phyloP scores from a whole-genome alignment of 192 early-diverging fungal species.

The Umbelopsis isabellina region DNA sequence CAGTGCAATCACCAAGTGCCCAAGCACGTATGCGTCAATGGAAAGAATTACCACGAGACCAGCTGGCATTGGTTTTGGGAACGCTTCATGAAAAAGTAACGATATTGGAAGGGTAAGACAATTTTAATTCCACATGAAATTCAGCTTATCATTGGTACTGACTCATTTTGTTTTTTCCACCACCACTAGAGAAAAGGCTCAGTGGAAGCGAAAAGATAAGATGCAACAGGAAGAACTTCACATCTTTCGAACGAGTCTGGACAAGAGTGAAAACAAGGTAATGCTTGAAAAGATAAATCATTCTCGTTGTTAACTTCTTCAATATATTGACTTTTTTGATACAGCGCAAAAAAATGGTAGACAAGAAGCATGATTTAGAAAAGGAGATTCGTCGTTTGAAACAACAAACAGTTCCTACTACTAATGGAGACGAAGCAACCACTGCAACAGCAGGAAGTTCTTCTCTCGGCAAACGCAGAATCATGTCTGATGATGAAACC shows the following conservation, averaged over 20 bases:
- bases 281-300: too few relatives aligned
- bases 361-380: slow-evolving; percentile 4
- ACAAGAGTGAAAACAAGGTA: slow-evolving; percentile 13
- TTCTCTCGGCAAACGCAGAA: not conserved
- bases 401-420: not conserved
- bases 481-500: slow-evolving; percentile 26
- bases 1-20: slow-evolving; percentile 6
- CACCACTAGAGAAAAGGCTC: not conserved
- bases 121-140: not conserved
- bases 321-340: not conserved
- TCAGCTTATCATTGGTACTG: too few relatives aligned
- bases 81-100: not conserved
- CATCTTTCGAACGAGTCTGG: not conserved
- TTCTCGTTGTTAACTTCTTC: not conserved
- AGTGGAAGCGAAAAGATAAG: slow-evolving; percentile 12
- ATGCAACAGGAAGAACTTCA: slow-evolving; percentile 20
- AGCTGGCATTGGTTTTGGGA: not conserved
- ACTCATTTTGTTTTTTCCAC: too few relatives aligned
- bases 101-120: not conserved
- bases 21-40: slow-evolving; percentile 15
- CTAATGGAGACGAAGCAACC: not conserved
- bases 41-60: slow-evolving; percentile 17
- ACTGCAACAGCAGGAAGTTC: not conserved
- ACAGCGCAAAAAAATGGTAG: slow-evolving; percentile 8
- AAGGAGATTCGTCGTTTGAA: slow-evolving; percentile 5